Evolutionary conservation across 1,284 basidiomycete species (phyloP).

Genomic region (Butyriboletus pseudospeciosus): DNA sequence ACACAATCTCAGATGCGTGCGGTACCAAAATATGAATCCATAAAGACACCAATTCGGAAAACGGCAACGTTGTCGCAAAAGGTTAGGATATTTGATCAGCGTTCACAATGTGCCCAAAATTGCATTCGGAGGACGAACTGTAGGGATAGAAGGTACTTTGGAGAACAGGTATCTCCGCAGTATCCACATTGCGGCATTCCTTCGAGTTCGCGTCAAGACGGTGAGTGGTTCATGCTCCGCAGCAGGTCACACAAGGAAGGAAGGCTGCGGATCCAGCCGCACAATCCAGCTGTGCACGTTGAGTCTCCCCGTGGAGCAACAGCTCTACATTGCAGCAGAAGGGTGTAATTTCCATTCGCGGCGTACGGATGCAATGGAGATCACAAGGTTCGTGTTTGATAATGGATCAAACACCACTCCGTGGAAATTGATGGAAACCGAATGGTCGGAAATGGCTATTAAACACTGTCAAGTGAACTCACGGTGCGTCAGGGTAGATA

Average conservation of each 20-base stretch:
- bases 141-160: not conserved
- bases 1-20: not conserved
- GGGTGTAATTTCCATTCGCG: not conserved
- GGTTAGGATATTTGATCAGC: not conserved
- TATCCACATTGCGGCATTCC: not conserved
- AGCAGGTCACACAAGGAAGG: not conserved
- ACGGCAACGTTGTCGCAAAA: not conserved
- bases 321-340: not conserved
- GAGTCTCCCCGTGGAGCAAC: not conserved
- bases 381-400: constrained; percentile 1
- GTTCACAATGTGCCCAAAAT: not conserved
- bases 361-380: not conserved
- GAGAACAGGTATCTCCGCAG: not conserved
- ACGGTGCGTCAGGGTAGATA: constrained; percentile 2
- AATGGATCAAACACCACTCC: not conserved
- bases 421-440: not conserved
- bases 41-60: not conserved
- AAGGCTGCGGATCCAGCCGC: constrained; percentile 4
- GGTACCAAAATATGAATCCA: not conserved
- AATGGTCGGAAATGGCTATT: not conserved
- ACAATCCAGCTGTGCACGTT: constrained; percentile 10
- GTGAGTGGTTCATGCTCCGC: not conserved
- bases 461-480: not conserved
- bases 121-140: not conserved
- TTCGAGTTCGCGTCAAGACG: not conserved